phyloP scores from a whole-genome alignment of 1,284 basidiomycete species.

The Malassezia sympodialis region DNA sequence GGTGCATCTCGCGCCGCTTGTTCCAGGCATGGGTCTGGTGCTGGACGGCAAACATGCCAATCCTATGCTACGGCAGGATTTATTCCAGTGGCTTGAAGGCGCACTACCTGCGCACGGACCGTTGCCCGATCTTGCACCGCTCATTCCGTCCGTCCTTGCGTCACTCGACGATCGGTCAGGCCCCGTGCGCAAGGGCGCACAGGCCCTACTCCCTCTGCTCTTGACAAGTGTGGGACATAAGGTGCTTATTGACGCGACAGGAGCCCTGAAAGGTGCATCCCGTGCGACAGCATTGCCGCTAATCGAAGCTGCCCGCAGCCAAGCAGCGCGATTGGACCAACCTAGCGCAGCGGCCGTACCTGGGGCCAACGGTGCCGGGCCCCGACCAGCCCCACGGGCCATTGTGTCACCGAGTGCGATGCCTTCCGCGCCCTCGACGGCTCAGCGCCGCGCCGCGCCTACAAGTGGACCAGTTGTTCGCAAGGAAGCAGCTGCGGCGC shows the following conservation, averaged over 20 bases:
- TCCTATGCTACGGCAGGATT: constrained; percentile 72
- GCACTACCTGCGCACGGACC: constrained; percentile 63
- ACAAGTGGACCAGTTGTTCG: neutral
- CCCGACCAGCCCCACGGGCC: constrained; percentile 15
- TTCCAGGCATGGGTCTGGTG: constrained; percentile 64
- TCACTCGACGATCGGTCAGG: constrained; percentile 83
- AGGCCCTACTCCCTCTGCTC: constrained; percentile 67
- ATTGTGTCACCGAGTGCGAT: constrained; percentile 1
- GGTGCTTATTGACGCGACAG: constrained; percentile 73
- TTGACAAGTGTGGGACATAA: constrained; percentile 72
- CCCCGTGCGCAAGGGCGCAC: constrained; percentile 84
- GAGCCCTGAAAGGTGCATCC: constrained; percentile 81
- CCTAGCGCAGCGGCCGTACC: constrained; percentile 21
- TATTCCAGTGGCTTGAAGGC: constrained; percentile 74
- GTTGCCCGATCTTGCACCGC: constrained; percentile 60
- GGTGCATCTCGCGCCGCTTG: constrained; percentile 71
- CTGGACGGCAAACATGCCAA: constrained; percentile 67
- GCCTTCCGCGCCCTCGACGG: neutral
- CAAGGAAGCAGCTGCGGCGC: neutral
- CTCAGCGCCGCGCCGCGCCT: constrained; percentile 12
- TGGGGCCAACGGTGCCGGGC: constrained; percentile 23
- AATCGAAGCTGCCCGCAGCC: constrained; percentile 58
- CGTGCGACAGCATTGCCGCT: constrained; percentile 72
- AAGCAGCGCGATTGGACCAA: constrained; percentile 17
- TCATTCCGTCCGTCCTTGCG: constrained; percentile 62